Conservation (phyloP, 306 rosid species). For the Acacia confusa region DNA sequence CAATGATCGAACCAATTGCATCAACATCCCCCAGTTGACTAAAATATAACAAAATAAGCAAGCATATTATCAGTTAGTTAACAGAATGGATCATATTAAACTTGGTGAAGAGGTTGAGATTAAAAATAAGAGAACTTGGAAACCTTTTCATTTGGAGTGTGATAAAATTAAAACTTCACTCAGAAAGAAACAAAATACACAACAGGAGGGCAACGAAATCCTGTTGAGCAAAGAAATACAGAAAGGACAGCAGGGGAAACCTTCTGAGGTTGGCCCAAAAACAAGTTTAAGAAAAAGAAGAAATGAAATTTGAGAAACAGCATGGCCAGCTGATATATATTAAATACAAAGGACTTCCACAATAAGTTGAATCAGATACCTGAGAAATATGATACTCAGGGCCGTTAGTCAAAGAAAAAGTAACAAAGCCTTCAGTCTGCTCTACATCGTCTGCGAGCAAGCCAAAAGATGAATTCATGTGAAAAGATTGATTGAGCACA, state of each 20-base stretch:
- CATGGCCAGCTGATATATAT: neutral
- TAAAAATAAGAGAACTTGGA: neutral
- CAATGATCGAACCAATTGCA: neutral
- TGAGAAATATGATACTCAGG: constrained; percentile 94
- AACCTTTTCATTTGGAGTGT: neutral
- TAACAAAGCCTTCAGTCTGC: constrained; percentile 79
- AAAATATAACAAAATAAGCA: neutral
- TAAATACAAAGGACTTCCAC: constrained; percentile 1
- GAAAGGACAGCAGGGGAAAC: neutral
- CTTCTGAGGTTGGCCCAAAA: neutral
- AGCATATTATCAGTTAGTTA: neutral
- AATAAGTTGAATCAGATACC: constrained; percentile 53
- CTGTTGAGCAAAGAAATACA: neutral
- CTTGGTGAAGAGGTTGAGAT: constrained; percentile 1
- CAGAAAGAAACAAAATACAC: neutral
- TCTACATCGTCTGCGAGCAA: constrained; percentile 64
- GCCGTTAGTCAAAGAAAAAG: constrained; percentile 86
- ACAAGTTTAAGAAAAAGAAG: neutral
- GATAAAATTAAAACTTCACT: constrained; percentile 10
- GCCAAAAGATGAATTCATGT: constrained; percentile 20
- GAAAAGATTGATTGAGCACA: neutral
- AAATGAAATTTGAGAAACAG: neutral
- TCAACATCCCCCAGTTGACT: neutral
- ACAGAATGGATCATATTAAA: neutral
- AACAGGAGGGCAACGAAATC: neutral